phyloP scores from a whole-genome alignment of 2,329 filamentous ascomycete genomes.

The Colletotrichum simmondsii region DNA sequence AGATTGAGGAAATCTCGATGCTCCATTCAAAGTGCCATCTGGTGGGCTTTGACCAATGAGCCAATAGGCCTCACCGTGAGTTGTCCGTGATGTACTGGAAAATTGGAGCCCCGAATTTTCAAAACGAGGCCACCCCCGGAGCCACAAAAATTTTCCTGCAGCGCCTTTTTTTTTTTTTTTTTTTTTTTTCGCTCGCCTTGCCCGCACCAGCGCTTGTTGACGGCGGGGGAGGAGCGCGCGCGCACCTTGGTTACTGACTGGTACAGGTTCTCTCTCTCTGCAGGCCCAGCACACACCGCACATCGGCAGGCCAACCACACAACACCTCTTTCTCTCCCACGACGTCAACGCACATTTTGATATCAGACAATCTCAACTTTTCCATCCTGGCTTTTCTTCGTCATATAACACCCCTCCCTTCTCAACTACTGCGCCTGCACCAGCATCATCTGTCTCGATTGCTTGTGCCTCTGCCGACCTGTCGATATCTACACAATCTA shows the following conservation, averaged over 20 bases:
- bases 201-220: too few relatives aligned
- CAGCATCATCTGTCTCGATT: constrained; percentile 8
- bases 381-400: constrained; percentile 23
- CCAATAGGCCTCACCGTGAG: background rate
- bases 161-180: background rate
- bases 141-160: constrained; percentile 30
- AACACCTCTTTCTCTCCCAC: background rate
- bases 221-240: too few relatives aligned
- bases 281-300: constrained; percentile 1
- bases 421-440: constrained; percentile 9
- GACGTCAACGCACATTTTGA: constrained; percentile 4
- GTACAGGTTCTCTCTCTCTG: too few relatives aligned
- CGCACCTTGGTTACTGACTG: too few relatives aligned
- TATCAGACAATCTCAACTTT: background rate
- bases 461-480: constrained; percentile 21
- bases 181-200: background rate
- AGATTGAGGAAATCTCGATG: background rate
- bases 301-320: constrained; percentile 4
- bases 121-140: constrained; percentile 34
- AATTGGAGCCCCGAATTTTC: background rate
- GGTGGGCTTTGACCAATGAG: background rate
- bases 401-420: constrained; percentile 22
- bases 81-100: background rate
- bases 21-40: background rate
- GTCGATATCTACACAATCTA: constrained; percentile 22